Evolutionary conservation across 2,329 filamentous ascomycete genomes (phyloP), one percentile per base, ranked within the genome.

Genomic region (Sclerotinia subarctica): DNA sequence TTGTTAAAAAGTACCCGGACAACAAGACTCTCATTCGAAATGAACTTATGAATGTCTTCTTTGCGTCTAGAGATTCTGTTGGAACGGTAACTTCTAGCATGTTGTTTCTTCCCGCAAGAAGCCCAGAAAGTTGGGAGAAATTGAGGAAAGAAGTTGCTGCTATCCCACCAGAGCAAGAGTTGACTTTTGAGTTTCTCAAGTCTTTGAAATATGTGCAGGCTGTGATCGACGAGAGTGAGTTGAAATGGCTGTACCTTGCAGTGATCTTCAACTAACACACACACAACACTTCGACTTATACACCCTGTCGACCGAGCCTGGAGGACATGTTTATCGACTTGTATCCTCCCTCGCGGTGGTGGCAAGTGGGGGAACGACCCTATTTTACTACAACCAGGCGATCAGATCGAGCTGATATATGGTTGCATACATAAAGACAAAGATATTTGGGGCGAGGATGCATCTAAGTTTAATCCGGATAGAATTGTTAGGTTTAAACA

Each of bases 191-290:
- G 51, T 79, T 84, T 71, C 70, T 87, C 67, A 82, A 81, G 72
- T 79, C 81, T 35, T 79, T 86, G 74, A 82, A 80, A 68, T 87
- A 86, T 66, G 75, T 88, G 64, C 82, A 81, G 71, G 85, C 80
- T 78, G 85, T 84, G 42, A 72, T 87, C 63, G 84, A 86, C 68
- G 86, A 88, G 76, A 83, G 84, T 86, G 78, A 77, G 78, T 67
- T 35, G 24, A 26, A 6, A 24, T 32, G n/a, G 2, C 38, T 17
- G 24, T 44, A 1, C 13, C 19, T 5, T 17, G 29, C 21, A 7
- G 11, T 8, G 13, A 29, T 70, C 56, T 47, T 49, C 7, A 35
- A n/a, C 53, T 69, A 51, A 62, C 59, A 38, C 26, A 35, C 15
- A 21, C 8, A 49, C 38, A 78, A 72, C 69, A 42, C 70, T 77